Evolutionary conservation across 2,329 filamentous ascomycete species (phyloP), one percentile per base, ranked within the genome.

Genomic region (Neofusicoccum sp.): DNA sequence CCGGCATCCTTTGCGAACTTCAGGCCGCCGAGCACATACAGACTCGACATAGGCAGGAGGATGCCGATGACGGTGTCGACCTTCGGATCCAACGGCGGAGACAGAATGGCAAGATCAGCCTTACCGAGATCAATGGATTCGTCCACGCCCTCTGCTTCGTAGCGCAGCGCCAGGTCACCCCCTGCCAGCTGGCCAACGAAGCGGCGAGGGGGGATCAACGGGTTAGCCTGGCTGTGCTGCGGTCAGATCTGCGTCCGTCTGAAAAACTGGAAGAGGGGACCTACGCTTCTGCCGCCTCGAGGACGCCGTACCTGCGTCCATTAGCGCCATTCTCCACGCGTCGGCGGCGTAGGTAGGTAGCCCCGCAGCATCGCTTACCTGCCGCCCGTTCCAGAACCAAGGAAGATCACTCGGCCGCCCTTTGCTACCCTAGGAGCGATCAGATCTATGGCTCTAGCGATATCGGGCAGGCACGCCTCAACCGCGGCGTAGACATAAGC

Each of bases 131-230:
- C 38, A n/a, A 56, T 56, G n/a, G 51, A 56, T 28, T 56, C 51
- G 51, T 56, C 51, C 6, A 56, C 51, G n/a, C 51, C 51, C 14
- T 56, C 51, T 26, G 51, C 51, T 7, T 43, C 51, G 38, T 56
- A 43, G 26, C 51, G 51, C 36, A 56, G 31, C 3, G 51, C 51
- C 3, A 56, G 8, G n/a, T 56, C 51, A 3, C 51, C 51, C 26
- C 51, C 51, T 3, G 51, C 51, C 8, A 56, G 38, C 38, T 56
- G 51, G 14, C 51, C 51, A 5, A 56, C n/a, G 38, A 56, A 56
- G 36, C 51, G 51, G 51, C 51, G 51, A 16, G 51, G 38, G 5
- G 51, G 51, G 38, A 56, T 56, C n/a, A 38, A 56, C 3, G 51
- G 51, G 24, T 56, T 56, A 14, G 51, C 28, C 12, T 26, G 20